These are phyloP conservation scores for Dryas drummondii DNA, from an alignment of 306 rosid genomes.

Conservation along the genomic window DNA sequence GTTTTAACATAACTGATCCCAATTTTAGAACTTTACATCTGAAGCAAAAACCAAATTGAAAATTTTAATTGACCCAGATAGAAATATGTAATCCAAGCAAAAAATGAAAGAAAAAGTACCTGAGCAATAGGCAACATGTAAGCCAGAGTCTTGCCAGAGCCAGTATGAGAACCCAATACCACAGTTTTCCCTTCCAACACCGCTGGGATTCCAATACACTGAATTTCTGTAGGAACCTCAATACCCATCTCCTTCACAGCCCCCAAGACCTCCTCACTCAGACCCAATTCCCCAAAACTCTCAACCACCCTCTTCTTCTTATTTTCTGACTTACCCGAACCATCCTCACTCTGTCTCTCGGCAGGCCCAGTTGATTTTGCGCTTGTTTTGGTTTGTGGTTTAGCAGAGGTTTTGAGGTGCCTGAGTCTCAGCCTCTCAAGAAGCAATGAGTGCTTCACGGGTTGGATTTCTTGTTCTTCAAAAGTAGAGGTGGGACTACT, in stretches of 20 bases:
- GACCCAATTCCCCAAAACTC: constrained; percentile 68
- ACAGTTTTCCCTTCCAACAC: constrained; percentile 78
- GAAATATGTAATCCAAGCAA: not conserved
- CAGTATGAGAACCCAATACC: constrained; percentile 95
- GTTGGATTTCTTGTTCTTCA: constrained; percentile 33
- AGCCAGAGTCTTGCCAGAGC: constrained; percentile 95
- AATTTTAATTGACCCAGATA: not conserved
- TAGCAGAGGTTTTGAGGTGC: constrained; percentile 56
- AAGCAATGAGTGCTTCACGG: constrained; percentile 60
- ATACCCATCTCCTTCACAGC: constrained; percentile 74
- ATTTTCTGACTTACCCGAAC: constrained; percentile 28
- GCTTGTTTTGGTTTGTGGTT: constrained; percentile 17
- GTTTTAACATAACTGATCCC: not conserved
- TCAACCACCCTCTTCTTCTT: constrained; percentile 42
- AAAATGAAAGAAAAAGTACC: constrained; percentile 35
- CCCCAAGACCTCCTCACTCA: constrained; percentile 72
- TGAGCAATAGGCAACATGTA: constrained; percentile 92
- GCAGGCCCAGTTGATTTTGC: constrained; percentile 6
- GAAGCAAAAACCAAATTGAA: not conserved
- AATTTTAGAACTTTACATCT: not conserved
- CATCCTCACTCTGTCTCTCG: constrained; percentile 29
- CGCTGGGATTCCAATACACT: constrained; percentile 84
- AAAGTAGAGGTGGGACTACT: not conserved
- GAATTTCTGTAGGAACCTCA: constrained; percentile 89
- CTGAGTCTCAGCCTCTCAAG: constrained; percentile 69